These are phyloP conservation scores for Tuber magnatum DNA, from an alignment of 495 filamentous ascomycete species.

Conservation along the genomic window DNA sequence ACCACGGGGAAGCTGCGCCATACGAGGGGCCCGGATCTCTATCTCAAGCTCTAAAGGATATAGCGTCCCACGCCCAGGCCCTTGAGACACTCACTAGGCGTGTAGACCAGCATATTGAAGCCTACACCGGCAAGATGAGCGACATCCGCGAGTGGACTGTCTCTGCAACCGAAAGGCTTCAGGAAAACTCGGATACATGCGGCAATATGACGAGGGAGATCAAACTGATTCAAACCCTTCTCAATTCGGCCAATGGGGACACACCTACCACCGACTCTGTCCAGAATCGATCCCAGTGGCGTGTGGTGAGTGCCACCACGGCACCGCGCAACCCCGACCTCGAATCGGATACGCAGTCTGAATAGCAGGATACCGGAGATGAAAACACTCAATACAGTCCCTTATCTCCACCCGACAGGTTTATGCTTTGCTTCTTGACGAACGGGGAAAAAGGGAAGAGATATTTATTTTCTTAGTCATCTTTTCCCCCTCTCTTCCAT, in stretches of 20 bases:
- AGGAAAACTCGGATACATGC: constrained; percentile 12
- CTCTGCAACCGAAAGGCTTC: constrained; percentile 22
- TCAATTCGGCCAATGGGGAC: not conserved
- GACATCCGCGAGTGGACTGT: constrained; percentile 32
- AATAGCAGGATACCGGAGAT: not conserved
- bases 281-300: not conserved
- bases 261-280: not conserved
- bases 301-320: not conserved
- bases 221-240: constrained; percentile 8
- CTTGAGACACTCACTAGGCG: constrained; percentile 16
- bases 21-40: constrained; percentile 18
- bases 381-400: not conserved
- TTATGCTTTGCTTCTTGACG: constrained; percentile 11
- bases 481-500: not conserved
- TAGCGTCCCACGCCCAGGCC: constrained; percentile 16
- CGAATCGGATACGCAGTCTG: not conserved
- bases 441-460: not conserved
- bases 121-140: constrained; percentile 24
- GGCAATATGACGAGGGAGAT: constrained; percentile 15
- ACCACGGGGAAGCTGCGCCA: constrained; percentile 4
- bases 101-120: constrained; percentile 20
- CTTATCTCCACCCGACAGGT: not conserved
- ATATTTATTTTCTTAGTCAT: constrained; percentile 5
- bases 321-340: not conserved
- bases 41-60: constrained; percentile 10